phyloP scores from a whole-genome alignment of 179 eudicot species.

The Silene vulgaris region DNA sequence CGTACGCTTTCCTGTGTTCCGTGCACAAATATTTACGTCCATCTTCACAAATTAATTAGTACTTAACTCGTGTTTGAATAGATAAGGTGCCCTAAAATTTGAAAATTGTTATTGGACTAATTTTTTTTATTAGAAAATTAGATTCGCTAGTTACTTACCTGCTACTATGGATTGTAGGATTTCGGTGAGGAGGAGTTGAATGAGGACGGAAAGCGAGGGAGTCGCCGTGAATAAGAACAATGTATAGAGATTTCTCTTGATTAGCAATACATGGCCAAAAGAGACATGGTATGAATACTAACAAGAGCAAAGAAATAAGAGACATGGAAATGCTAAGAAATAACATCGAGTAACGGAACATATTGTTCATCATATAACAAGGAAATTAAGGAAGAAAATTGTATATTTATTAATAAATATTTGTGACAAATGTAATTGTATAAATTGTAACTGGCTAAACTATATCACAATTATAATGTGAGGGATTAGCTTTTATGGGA shows the following conservation, averaged over 20 bases:
- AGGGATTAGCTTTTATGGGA: constrained; percentile 8
- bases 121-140: too few species aligned
- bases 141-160: constrained; percentile 31
- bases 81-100: too few species aligned
- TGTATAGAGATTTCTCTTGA: constrained; percentile 46
- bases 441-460: not conserved
- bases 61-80: too few species aligned
- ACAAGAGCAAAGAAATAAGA: constrained; percentile 17
- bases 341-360: not conserved
- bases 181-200: constrained; percentile 13
- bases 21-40: not conserved
- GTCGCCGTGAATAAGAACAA: constrained; percentile 65
- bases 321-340: constrained; percentile 15
- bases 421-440: not conserved
- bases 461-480: constrained; percentile 17
- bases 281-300: constrained; percentile 27
- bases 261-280: constrained; percentile 29
- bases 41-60: not conserved
- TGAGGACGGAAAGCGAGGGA: constrained; percentile 53
- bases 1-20: constrained; percentile 41
- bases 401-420: not conserved
- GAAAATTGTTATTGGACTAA: not conserved
- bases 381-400: not conserved
- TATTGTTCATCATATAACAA: constrained; percentile 15
- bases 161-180: constrained; percentile 22